Percentiles rank a stretch among this genome's conserved stretches.
These are phyloP conservation scores for Intubia oerlemansii DNA, from an alignment of 2,329 filamentous ascomycete species.

Conservation along the genomic window DNA sequence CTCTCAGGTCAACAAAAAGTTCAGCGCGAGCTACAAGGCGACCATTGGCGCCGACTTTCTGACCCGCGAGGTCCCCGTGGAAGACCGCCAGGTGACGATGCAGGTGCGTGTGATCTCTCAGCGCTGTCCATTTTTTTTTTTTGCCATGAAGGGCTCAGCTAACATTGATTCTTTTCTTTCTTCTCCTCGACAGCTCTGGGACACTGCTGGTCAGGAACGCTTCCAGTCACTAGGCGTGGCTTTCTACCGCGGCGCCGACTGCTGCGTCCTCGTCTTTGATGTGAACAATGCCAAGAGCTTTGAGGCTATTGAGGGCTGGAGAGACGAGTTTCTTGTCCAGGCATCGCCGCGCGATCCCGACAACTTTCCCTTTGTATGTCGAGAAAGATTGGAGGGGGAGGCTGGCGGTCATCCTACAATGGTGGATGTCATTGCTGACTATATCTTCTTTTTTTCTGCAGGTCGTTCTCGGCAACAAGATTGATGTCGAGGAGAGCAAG, in stretches of 20 bases:
- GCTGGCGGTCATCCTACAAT: no score
- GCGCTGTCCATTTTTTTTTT: no score
- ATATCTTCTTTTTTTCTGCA: conserved; percentile 18
- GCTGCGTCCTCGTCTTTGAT: conserved; percentile 93
- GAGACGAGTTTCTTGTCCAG: conserved; percentile 95
- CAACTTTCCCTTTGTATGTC: conserved; percentile 84
- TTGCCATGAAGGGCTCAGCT: background rate
- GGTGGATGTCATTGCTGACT: conserved; percentile 1
- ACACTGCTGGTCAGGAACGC: conserved; percentile 89
- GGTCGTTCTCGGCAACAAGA: conserved; percentile 97
- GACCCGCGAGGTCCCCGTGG: conserved; percentile 91
- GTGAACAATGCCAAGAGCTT: conserved; percentile 99
- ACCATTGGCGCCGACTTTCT: conserved; percentile 98
- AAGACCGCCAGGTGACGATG: conserved; percentile 96
- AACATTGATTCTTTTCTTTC: background rate
- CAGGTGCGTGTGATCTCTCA: no score
- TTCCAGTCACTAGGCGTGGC: conserved; percentile 95
- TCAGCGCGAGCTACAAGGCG: conserved; percentile 98
- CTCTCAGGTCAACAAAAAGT: conserved; percentile 99
- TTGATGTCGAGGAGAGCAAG: conserved; percentile 96
- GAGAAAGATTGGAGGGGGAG: background rate
- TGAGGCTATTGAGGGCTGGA: conserved; percentile 93
- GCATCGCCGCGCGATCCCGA: conserved; percentile 90
- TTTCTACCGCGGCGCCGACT: conserved; percentile 94
- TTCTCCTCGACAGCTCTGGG: conserved; percentile 64